Percentiles rank a stretch among this genome's conserved stretches.
Evolutionary conservation across 805 yeast genomes (phyloP).

Genomic region (Zygosaccharomyces pseudorouxii): DNA sequence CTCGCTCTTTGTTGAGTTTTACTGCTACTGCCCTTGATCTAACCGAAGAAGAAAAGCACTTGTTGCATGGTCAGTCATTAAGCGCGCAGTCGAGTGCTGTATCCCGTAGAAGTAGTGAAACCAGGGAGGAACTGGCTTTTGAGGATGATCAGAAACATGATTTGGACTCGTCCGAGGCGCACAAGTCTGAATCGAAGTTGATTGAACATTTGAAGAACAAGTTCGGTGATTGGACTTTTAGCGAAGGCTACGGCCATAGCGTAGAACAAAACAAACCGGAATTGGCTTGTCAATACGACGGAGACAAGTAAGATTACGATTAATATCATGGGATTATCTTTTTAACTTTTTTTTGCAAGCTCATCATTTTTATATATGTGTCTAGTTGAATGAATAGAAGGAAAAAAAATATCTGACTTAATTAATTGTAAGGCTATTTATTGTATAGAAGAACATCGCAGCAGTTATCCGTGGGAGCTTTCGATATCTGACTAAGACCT

Average conservation of each 20-base stretch:
- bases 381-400: too few relatives aligned
- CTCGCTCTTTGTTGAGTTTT: conserved; percentile 65
- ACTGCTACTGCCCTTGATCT: conserved; percentile 65
- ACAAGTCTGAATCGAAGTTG: conserved; percentile 15
- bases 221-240: conserved; percentile 15
- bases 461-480: neutral
- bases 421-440: neutral
- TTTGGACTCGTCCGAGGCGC: conserved; percentile 10
- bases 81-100: conserved; percentile 26
- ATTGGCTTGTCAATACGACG: conserved; percentile 3
- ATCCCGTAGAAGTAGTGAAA: conserved; percentile 6
- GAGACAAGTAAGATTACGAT: neutral
- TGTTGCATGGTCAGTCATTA: conserved; percentile 23
- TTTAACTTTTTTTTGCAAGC: neutral
- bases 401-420: neutral
- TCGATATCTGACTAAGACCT: conserved; percentile 28
- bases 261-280: conserved; percentile 7
- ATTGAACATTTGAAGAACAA: conserved; percentile 20
- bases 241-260: conserved; percentile 2
- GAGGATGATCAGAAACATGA: conserved; percentile 12
- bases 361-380: neutral
- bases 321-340: neutral
- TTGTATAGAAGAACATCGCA: neutral
- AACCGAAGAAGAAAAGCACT: conserved; percentile 53
- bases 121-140: conserved; percentile 10